Conservation (phyloP, 1,284 basidiomycete species). For the Sporisorium iseilematis-ciliati region DNA sequence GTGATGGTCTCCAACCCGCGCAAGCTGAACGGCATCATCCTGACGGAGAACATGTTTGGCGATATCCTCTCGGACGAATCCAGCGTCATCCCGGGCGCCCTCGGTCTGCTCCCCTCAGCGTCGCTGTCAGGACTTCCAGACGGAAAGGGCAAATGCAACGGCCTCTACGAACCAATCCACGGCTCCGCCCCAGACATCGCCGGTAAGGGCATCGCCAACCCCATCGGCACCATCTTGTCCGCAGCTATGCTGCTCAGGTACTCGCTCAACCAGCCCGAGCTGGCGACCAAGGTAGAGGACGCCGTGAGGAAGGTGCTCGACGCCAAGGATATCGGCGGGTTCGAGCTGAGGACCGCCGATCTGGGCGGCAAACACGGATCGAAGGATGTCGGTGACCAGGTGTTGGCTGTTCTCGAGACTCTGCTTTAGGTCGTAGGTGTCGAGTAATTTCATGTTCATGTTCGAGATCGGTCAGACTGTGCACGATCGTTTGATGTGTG, state of each 20-base stretch:
- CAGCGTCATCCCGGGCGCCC: constrained; percentile 96
- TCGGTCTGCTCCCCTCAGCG: constrained; percentile 94
- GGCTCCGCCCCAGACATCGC: constrained; percentile 90
- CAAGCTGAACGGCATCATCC: constrained; percentile 89
- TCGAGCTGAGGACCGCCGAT: constrained; percentile 86
- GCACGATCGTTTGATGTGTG: too few relatives aligned
- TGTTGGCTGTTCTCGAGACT: constrained; percentile 81
- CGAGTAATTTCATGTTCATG: too few relatives aligned
- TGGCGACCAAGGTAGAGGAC: constrained; percentile 85
- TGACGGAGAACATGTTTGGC: constrained; percentile 70
- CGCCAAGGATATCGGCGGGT: constrained; percentile 78
- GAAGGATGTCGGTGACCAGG: constrained; percentile 83
- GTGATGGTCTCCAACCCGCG: constrained; percentile 89
- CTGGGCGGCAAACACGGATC: constrained; percentile 84
- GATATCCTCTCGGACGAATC: constrained; percentile 91
- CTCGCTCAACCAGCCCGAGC: constrained; percentile 82
- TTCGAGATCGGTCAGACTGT: too few relatives aligned
- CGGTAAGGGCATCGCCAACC: constrained; percentile 93
- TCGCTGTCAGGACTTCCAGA: constrained; percentile 92
- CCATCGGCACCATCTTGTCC: constrained; percentile 95
- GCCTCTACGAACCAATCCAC: constrained; percentile 92
- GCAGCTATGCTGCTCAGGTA: constrained; percentile 95
- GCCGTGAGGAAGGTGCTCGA: constrained; percentile 92
- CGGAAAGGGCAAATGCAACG: constrained; percentile 77
- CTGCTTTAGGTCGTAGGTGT: constrained; percentile 71